Evolutionary conservation across 257 asterid genomes (phyloP), one percentile per base, ranked within the genome.

Genomic region (Sherardia arvensis): DNA sequence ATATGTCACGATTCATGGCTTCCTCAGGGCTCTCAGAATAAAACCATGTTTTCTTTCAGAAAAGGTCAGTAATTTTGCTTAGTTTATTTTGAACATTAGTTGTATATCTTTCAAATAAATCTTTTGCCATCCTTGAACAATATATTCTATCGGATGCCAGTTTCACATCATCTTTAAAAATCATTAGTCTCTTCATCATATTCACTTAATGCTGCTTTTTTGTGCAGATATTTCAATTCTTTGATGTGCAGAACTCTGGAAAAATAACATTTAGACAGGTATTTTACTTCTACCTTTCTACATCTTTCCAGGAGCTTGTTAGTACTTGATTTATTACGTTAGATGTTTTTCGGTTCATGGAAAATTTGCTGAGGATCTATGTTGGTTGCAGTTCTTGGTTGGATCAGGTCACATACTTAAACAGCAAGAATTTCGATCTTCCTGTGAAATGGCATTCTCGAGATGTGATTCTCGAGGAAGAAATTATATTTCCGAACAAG

Each of bases 251-350:
- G 84, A 87, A 83, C 84, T 83, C 54, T 4, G 93, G 97, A 48
- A 83, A 85, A 77, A 76, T 87, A 66, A 76, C 90, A 40, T 93
- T 93, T 63, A 93, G 86, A 73, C 96, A 87, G 96, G 99, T 84
- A 64, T 7, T n/a, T 17, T n/a, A 29, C 56, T 53, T 59, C 57
- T 62, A 21, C 59, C 36, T 7, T 17, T n/a, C n/a, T n/a, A 18
- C 12, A 20, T 36, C 27, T 33, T 36, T 66, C 30, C 28, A 20
- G 28, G n/a, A 18, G 29, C 30, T 56, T 28, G 21, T 18, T 26
- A 21, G 18, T 28, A 25, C 10, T 9, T 15, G 22, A 14, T n/a
- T 26, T 17, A 36, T 18, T 20, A 22, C 2, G 8, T 4, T 40
- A 22, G 21, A 25, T 36, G 32, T 11, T 36, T 8, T 14, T 4